Base-by-base conservation (phyloP, 176 grass and related monocot species). In the Areca catechu region DNA sequence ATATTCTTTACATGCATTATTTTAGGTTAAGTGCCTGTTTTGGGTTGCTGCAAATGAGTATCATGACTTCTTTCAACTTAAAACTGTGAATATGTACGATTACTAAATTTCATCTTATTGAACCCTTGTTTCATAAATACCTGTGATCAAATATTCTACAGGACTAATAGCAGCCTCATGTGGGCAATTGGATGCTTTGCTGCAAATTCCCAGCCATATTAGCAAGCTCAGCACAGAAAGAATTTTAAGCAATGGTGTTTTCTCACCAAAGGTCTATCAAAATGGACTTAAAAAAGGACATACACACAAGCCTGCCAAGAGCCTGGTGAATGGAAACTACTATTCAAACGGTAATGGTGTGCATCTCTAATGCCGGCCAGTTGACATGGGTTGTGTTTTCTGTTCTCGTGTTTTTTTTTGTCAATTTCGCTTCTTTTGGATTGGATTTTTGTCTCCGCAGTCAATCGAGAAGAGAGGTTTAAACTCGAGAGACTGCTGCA, bases 111-210 rank as follows among this genome's bases (percentile, higher is more conserved):
- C 22, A 29, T 29, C 16, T 16, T 23, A 29, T 51, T 24, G 7
- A 43, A 43, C 7, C 10, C 9, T 12, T 14, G 34, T 43, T 43
- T 43, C 10, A 12, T 12, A 43, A 43, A 43, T 43, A 43, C 34
- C 34, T 43, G 34, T 9, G 1, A 43, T 67, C 7, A 2, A 55
- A 25, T 54, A 14, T 55, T 67, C 21, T 16, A 3, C 50, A 67
- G 65, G 65, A 67, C 51, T 67, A 7, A 16, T 67, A 20, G 65
- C 16, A 55, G 51, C 65, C 51, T 24, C 65, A 56, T 54, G 65
- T 22, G 65, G 65, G 25, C 51, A 67, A 51, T 51, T 67, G 5
- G 65, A 67, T 55, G 4, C 4, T 16, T 20, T 67, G 24, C 51
- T 53, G 65, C 4, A 55, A 43, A 54, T 55, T 21, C 25, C 65